Conservation (phyloP, 2,329 filamentous ascomycete species). For the Aspergillus clavatus region DNA sequence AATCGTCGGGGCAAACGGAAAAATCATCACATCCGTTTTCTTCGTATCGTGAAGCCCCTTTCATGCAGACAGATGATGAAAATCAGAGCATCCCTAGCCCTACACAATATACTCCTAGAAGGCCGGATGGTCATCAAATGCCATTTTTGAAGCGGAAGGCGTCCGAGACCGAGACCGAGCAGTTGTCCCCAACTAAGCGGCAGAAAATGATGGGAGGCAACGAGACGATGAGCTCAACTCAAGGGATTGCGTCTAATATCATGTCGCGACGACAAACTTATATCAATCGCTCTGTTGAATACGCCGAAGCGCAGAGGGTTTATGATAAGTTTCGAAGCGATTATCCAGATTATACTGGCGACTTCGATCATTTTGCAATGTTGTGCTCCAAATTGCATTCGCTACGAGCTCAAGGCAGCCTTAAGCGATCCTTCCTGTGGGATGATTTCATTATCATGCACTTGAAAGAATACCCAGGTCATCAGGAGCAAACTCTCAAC, state of each 20-base stretch:
- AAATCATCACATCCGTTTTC: slow-evolving; percentile 15
- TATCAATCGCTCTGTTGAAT: slow-evolving; percentile 15
- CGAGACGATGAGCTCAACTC: not conserved
- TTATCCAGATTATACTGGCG: slow-evolving; percentile 38
- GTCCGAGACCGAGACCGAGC: slow-evolving; percentile 8
- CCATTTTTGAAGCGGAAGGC: slow-evolving; percentile 13
- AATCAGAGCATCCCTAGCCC: not conserved
- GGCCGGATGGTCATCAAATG: not conserved
- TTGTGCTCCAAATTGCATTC: slow-evolving; percentile 35
- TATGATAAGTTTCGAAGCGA: slow-evolving; percentile 36
- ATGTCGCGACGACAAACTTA: slow-evolving; percentile 20
- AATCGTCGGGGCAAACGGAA: slow-evolving; percentile 10
- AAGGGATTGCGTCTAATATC: slow-evolving; percentile 10
- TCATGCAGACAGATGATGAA: slow-evolving; percentile 9
- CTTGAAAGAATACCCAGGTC: slow-evolving; percentile 33
- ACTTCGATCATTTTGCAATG: slow-evolving; percentile 35
- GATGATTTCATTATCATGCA: slow-evolving; percentile 45
- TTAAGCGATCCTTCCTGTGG: slow-evolving; percentile 38
- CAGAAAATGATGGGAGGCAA: not conserved
- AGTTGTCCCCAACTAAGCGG: slow-evolving; percentile 13
- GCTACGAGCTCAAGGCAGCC: slow-evolving; percentile 25
- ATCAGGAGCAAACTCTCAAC: slow-evolving; percentile 25
- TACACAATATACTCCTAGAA: slow-evolving; percentile 2
- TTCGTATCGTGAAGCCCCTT: slow-evolving; percentile 16
- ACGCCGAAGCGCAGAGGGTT: slow-evolving; percentile 23